Evolutionary conservation across 1,139 yeast species (phyloP).

Genomic region (Kodamaea sp.): DNA sequence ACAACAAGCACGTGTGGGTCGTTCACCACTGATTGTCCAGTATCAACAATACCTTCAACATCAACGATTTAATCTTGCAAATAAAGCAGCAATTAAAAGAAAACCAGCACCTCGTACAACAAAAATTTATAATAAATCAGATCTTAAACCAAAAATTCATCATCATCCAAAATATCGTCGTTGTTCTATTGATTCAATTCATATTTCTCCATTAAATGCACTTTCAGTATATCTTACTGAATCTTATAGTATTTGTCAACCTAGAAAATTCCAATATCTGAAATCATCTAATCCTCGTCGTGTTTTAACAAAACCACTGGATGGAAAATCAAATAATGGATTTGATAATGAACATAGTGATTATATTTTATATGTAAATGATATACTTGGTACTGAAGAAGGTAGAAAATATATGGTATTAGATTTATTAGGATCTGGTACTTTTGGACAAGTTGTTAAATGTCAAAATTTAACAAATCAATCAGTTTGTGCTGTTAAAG

Average conservation of each 20-base stretch:
- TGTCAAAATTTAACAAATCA: conserved; percentile 89
- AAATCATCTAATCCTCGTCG: conserved; percentile 85
- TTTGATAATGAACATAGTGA: conserved; percentile 86
- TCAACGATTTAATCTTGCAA: conserved; percentile 17
- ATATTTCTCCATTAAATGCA: conserved; percentile 83
- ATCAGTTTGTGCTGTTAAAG: conserved; percentile 91
- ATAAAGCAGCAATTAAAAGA: conserved; percentile 12
- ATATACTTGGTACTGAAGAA: conserved; percentile 84
- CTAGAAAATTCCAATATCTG: conserved; percentile 75
- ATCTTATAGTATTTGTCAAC: conserved; percentile 83
- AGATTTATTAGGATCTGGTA: conserved; percentile 92
- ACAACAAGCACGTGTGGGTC: conserved; percentile 14
- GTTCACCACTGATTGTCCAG: conserved; percentile 38
- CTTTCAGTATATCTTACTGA: conserved; percentile 74
- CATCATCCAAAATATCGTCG: conserved; percentile 74
- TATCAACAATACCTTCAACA: conserved; percentile 34
- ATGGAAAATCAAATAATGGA: conserved; percentile 78
- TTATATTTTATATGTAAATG: conserved; percentile 90
- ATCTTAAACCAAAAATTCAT: conserved; percentile 62
- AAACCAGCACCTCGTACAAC: conserved; percentile 38
- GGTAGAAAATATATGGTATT: conserved; percentile 83
- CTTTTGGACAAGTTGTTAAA: conserved; percentile 97
- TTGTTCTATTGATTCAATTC: conserved; percentile 73
- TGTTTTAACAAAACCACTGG: conserved; percentile 89
- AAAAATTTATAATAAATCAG: conserved; percentile 42